These are phyloP conservation scores for Apiospora koreana DNA, from an alignment of 2,329 filamentous ascomycete species.

Conservation along the genomic window DNA sequence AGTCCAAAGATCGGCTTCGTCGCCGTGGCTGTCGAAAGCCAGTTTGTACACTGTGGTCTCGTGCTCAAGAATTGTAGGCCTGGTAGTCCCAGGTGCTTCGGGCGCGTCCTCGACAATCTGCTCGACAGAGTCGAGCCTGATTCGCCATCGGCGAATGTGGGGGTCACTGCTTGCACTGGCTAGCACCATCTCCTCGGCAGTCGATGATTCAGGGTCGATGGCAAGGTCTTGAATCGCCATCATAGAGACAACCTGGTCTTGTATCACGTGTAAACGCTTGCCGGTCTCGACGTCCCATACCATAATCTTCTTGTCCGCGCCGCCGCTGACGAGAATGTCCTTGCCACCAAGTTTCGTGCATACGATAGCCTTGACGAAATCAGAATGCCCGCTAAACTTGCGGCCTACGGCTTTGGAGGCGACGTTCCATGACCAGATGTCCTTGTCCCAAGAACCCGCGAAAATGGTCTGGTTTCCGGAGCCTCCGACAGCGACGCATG, in stretches of 20 bases:
- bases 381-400: slow-evolving; percentile 74
- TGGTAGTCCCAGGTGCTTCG: slow-evolving; percentile 40
- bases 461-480: slow-evolving; percentile 63
- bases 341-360: slow-evolving; percentile 61
- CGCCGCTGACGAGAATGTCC: slow-evolving; percentile 70
- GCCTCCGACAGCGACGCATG: slow-evolving; percentile 70
- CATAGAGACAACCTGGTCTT: slow-evolving; percentile 69
- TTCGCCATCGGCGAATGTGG: slow-evolving; percentile 75
- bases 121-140: slow-evolving; percentile 53
- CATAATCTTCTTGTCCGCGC: slow-evolving; percentile 77
- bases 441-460: slow-evolving; percentile 93
- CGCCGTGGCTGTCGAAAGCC: slow-evolving; percentile 63
- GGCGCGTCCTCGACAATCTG: slow-evolving; percentile 53
- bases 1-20: slow-evolving; percentile 81
- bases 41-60: slow-evolving; percentile 89
- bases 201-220: slow-evolving; percentile 67
- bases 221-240: slow-evolving; percentile 80
- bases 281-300: slow-evolving; percentile 78
- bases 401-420: slow-evolving; percentile 53
- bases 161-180: slow-evolving; percentile 82
- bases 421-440: slow-evolving; percentile 82
- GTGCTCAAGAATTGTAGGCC: slow-evolving; percentile 69
- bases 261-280: slow-evolving; percentile 71
- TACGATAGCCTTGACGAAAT: slow-evolving; percentile 87
- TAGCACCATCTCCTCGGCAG: slow-evolving; percentile 53